A percentile compares a stretch with the other conserved stretches of the same genome.
These are phyloP conservation scores for Pyrrhoderma noxium DNA, from an alignment of 1,284 basidiomycete genomes.

Conservation along the genomic window DNA sequence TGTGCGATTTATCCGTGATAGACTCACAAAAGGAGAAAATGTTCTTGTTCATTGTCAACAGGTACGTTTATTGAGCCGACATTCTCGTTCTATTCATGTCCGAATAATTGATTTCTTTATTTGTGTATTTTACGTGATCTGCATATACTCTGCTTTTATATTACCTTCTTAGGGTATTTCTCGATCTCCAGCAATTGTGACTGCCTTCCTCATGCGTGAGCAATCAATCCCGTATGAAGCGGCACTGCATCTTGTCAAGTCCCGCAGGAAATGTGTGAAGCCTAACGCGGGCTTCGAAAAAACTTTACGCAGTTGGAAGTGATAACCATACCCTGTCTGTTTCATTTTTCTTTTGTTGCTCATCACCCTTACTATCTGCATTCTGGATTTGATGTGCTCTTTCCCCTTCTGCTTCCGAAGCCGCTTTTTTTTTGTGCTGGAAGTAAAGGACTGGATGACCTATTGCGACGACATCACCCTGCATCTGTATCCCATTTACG, in stretches of 20 bases:
- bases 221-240: conserved; percentile 61
- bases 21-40: conserved; percentile 42
- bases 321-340: background rate
- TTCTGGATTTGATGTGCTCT: no score
- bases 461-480: no score
- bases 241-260: conserved; percentile 48
- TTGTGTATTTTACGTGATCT: conserved; percentile 12
- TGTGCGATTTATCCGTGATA: conserved; percentile 46
- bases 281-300: conserved; percentile 54
- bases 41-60: conserved; percentile 64
- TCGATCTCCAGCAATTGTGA: conserved; percentile 56
- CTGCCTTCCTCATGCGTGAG: conserved; percentile 59
- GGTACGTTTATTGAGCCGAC: conserved; percentile 33
- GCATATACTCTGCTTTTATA: background rate
- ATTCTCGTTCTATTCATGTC: no score
- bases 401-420: no score
- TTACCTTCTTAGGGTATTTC: conserved; percentile 49
- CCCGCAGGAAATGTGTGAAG: conserved; percentile 58
- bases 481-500: no score
- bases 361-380: background rate
- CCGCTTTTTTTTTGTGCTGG: no score
- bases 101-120: no score
- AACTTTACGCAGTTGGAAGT: conserved; percentile 15
- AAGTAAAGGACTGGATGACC: no score
- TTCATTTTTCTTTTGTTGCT: background rate